phyloP scores from a whole-genome alignment of 345 rosid genomes.

The Nephelium lappaceum region DNA sequence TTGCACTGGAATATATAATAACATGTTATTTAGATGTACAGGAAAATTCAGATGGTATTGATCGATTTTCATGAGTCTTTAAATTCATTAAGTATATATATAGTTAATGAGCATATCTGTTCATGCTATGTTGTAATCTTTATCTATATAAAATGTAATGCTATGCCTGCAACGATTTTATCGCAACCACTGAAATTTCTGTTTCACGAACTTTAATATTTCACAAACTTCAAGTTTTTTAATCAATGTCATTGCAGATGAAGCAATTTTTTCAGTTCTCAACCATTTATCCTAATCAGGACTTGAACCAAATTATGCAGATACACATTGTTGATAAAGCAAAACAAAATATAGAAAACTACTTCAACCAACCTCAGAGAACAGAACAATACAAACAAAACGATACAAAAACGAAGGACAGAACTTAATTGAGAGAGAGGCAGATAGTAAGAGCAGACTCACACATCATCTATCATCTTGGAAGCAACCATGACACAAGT shows the following conservation, averaged over 20 bases:
- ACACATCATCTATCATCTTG: constrained; percentile 90
- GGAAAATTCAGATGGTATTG: too few relatives aligned
- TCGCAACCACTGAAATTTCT: not conserved
- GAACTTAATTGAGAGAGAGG: not conserved
- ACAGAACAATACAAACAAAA: too few relatives aligned
- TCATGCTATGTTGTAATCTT: too few relatives aligned
- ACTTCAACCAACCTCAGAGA: too few relatives aligned
- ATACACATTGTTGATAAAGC: not conserved
- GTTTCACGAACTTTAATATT: not conserved
- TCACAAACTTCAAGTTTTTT: too few relatives aligned
- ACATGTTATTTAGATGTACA: too few relatives aligned
- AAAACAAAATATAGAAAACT: not conserved
- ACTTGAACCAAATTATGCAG: not conserved
- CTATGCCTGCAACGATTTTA: not conserved
- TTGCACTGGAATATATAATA: too few relatives aligned
- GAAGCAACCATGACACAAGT: constrained; percentile 91
- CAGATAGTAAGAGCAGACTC: constrained; percentile 38
- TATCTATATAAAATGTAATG: too few relatives aligned
- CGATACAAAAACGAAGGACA: not conserved
- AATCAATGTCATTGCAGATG: not conserved
- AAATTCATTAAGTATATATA: too few relatives aligned
- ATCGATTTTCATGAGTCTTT: too few relatives aligned
- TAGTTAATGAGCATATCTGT: too few relatives aligned
- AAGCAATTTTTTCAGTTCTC: not conserved
- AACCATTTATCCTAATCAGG: too few relatives aligned